Evolutionary conservation across 345 rosid species (phyloP).

Genomic region (Abelmoschus esculentus): DNA sequence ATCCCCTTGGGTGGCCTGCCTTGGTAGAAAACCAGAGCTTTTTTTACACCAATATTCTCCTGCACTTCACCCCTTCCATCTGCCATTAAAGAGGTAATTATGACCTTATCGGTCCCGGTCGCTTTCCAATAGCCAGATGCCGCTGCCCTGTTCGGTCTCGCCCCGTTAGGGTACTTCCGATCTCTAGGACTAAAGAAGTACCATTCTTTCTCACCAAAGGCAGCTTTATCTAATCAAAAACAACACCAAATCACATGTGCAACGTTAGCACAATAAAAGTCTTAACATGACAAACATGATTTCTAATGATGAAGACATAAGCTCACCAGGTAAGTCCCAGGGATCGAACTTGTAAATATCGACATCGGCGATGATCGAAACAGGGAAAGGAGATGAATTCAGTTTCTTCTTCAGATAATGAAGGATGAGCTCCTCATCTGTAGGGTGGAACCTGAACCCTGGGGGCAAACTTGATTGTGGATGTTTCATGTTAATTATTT

Average conservation of each 20-base stretch:
- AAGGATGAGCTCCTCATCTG: constrained; percentile 93
- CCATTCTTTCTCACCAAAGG: constrained; percentile 97
- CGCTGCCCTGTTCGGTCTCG: constrained; percentile 94
- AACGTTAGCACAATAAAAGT: background rate
- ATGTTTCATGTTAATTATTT: constrained; percentile 35
- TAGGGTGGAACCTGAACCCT: constrained; percentile 95
- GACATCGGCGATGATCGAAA: constrained; percentile 85
- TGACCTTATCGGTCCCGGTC: constrained; percentile 85
- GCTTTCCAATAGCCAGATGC: constrained; percentile 99
- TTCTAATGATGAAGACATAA: background rate
- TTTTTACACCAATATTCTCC: constrained; percentile 78
- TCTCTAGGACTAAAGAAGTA: constrained; percentile 97
- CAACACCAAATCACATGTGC: background rate
- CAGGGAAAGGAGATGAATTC: constrained; percentile 53
- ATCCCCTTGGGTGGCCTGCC: constrained; percentile 95
- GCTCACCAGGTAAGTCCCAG: constrained; percentile 81
- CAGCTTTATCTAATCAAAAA: constrained; percentile 46
- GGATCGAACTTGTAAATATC: constrained; percentile 93
- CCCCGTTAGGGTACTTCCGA: constrained; percentile 94
- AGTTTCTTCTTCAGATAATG: constrained; percentile 74
- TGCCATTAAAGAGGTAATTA: constrained; percentile 28
- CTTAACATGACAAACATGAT: background rate
- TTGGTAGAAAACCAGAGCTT: constrained; percentile 86
- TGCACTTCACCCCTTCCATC: constrained; percentile 19
- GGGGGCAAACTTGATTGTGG: constrained; percentile 81